These are phyloP conservation scores for Phytophthora sp. DNA, from an alignment of 352 stramenopile genomes.

Conservation along the genomic window DNA sequence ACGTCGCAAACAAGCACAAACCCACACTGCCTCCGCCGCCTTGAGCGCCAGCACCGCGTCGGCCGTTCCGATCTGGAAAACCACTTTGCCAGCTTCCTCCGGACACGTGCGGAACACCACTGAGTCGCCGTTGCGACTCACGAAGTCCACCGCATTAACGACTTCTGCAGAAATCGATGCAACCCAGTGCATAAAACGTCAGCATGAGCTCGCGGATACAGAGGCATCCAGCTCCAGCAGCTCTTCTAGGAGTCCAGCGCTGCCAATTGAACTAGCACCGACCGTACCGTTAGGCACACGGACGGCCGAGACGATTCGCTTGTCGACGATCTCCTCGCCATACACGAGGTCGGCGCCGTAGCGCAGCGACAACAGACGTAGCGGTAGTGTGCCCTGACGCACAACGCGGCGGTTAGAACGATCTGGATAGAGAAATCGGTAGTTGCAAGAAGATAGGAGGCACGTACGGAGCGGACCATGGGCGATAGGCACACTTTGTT, in stretches of 20 bases:
- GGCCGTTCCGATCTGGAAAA: conserved; percentile 92
- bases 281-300: conserved; percentile 78
- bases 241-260: neutral
- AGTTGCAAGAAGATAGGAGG: neutral
- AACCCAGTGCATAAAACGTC: conserved; percentile 1
- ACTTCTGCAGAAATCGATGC: conserved; percentile 42
- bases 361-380: conserved; percentile 90
- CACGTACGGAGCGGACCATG: conserved; percentile 94
- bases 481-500: conserved; percentile 88
- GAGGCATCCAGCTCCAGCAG: too few species aligned
- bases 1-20: conserved; percentile 11
- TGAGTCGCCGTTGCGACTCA: conserved; percentile 82
- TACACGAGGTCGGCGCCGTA: conserved; percentile 95
- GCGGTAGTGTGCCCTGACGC: conserved; percentile 89
- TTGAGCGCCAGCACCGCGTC: conserved; percentile 80
- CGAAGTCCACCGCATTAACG: conserved; percentile 91
- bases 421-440: neutral
- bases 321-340: conserved; percentile 96
- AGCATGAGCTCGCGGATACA: too few species aligned
- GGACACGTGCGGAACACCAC: conserved; percentile 90
- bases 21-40: conserved; percentile 77
- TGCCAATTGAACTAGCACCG: conserved; percentile 9
- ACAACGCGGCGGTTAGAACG: conserved; percentile 9
- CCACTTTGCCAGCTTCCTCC: conserved; percentile 79
- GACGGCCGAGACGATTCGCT: conserved; percentile 86